A percentile compares a stretch with the other conserved stretches of the same genome.
These are phyloP conservation scores for Colletotrichum sp. DNA, from an alignment of 2,329 filamentous ascomycete species.

Conservation along the genomic window DNA sequence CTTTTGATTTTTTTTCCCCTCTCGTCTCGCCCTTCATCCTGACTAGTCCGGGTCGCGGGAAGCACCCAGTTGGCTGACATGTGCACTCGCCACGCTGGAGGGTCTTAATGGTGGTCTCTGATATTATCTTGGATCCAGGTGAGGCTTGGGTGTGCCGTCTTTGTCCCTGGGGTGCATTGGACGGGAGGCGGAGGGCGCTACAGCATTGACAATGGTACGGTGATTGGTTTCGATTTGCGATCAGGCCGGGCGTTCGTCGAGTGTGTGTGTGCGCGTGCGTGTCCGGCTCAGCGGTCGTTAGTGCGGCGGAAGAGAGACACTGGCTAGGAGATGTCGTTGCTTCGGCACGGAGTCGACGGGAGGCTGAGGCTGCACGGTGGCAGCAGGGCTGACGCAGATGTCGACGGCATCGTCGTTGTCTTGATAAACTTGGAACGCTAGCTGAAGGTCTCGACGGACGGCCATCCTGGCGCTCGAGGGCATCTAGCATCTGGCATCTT, in stretches of 20 bases:
- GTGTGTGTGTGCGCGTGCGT: background rate
- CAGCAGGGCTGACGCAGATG: background rate
- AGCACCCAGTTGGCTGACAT: constrained; percentile 6
- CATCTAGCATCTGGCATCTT: background rate
- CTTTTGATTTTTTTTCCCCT: background rate
- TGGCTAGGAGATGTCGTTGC: background rate
- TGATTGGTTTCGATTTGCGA: background rate
- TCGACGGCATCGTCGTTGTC: background rate
- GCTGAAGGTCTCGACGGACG: background rate
- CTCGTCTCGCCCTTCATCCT: constrained; percentile 3
- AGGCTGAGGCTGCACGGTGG: background rate
- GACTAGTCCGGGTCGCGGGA: constrained; percentile 4
- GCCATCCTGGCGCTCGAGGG: background rate
- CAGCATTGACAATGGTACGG: background rate
- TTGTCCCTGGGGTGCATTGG: background rate
- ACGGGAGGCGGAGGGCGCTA: background rate
- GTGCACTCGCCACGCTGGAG: background rate
- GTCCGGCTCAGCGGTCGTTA: background rate
- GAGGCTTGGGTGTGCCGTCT: background rate
- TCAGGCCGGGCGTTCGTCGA: constrained; percentile 17
- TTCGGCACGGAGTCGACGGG: background rate
- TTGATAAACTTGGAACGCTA: background rate
- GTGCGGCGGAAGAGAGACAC: background rate
- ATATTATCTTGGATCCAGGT: background rate
- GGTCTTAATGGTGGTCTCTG: background rate